Base-by-base conservation (phyloP, 169 alveolate genomes). In the Plasmodium coatneyi region DNA sequence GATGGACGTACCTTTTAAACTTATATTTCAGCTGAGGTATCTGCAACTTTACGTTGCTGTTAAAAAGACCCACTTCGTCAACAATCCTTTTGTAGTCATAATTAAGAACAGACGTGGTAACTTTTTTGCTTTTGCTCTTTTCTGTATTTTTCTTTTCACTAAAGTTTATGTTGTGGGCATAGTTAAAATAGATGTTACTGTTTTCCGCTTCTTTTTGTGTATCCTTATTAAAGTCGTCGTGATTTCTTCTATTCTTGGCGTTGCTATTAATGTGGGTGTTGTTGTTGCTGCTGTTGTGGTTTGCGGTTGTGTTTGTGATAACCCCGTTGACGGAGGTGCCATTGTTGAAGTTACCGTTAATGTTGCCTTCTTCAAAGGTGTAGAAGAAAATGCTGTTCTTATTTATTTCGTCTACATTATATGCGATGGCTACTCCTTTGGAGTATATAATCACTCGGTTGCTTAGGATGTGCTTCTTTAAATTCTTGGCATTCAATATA, bases 11-110 rank as follows among this genome's bases (percentile, higher is more conserved):
- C 43, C 66, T 86, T 56, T 86, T 86, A 41, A 86, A 86, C 5
- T 86, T 86, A 76, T 86, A 86, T 56, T 86, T 86, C 46, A 86
- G n/a, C n/a, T 86, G 79, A 22, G 93, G 93, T 74, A 86, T 86
- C 10, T 86, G 93, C 2, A 52, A 22, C 66, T 86, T 86, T n/a
- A 86, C 32, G 80, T 34, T 86, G 39, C 30, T 60, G 80, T 76
- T 86, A 19, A 86, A 86, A 6, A 72, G 16, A 25, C 93, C 66
- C 1, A 86, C 80, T 49, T 86, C 86, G 25, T 76, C 66, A 78
- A 86, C 56, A 5, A 86, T 32, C 54, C 74, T 86, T 54, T 76
- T 74, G 30, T 74, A 86, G 76, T 86, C 86, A 76, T 86, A 86
- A 43, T n/a, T 25, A 86, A 86, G 66, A 2, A 86, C 93, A 19